Conservation (phyloP, 73 alveolate genomes). For the Stentor roeselii region DNA sequence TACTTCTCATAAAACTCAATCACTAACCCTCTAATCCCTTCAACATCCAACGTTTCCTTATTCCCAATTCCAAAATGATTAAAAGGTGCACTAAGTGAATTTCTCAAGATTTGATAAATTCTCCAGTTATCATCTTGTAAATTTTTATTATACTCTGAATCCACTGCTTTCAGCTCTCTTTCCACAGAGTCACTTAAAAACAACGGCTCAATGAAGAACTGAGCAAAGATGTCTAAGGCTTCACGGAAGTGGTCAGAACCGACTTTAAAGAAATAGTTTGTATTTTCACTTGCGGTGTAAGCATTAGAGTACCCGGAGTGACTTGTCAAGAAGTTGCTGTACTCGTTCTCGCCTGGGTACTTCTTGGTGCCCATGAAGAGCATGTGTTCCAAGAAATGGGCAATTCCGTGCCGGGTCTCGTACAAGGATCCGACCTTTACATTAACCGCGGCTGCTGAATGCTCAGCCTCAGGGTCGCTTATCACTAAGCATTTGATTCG, state of each 20-base stretch:
- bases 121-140: constrained; percentile 61
- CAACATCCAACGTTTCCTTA: constrained; percentile 27
- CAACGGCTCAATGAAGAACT: constrained; percentile 67
- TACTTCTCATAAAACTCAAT: constrained; percentile 26
- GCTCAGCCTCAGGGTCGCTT: constrained; percentile 55
- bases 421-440: constrained; percentile 64
- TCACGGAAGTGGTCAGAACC: constrained; percentile 42
- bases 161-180: constrained; percentile 66
- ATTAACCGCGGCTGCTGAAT: constrained; percentile 66
- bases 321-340: constrained; percentile 54
- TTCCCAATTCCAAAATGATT: constrained; percentile 49
- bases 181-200: constrained; percentile 60
- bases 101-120: constrained; percentile 7
- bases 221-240: constrained; percentile 70
- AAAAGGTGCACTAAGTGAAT: constrained; percentile 25
- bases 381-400: constrained; percentile 97
- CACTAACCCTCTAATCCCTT: constrained; percentile 16
- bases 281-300: constrained; percentile 67
- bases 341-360: constrained; percentile 63
- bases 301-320: constrained; percentile 85
- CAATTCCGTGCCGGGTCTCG: constrained; percentile 75
- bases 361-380: constrained; percentile 75
- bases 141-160: constrained; percentile 29
- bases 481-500: constrained; percentile 58
- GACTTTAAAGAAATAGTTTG: constrained; percentile 60